Evolutionary conservation across 148 eudicot genomes (phyloP).

Genomic region (Arbutus unedo): DNA sequence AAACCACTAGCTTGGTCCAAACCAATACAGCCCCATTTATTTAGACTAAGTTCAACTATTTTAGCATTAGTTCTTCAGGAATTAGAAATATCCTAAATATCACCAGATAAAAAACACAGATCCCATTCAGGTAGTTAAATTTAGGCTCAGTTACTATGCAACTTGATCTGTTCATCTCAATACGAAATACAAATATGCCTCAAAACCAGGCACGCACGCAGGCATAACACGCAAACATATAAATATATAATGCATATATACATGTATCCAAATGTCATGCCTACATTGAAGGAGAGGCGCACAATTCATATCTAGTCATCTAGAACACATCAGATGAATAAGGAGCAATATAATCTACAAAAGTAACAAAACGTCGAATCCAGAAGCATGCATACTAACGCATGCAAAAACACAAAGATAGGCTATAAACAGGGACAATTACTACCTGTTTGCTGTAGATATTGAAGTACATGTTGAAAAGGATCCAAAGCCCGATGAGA

Average conservation of each 20-base stretch:
- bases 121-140: neutral
- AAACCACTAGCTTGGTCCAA: neutral
- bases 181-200: neutral
- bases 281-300: neutral
- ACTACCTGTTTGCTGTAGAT: constrained; percentile 85
- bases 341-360: neutral
- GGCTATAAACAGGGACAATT: neutral
- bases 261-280: neutral
- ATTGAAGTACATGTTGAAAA: constrained; percentile 81
- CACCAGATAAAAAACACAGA: neutral
- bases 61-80: neutral
- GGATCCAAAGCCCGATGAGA: constrained; percentile 66
- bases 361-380: neutral
- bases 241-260: neutral
- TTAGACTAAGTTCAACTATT: neutral
- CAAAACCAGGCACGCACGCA: neutral
- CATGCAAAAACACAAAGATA: neutral
- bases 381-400: neutral
- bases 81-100: neutral
- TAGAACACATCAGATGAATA: neutral
- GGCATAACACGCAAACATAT: neutral
- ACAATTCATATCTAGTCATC: neutral
- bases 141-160: neutral
- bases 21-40: neutral
- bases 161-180: constrained; percentile 4